Conservation (phyloP, 2,329 filamentous ascomycete species). For the Tolypocladium ovalisporum region DNA sequence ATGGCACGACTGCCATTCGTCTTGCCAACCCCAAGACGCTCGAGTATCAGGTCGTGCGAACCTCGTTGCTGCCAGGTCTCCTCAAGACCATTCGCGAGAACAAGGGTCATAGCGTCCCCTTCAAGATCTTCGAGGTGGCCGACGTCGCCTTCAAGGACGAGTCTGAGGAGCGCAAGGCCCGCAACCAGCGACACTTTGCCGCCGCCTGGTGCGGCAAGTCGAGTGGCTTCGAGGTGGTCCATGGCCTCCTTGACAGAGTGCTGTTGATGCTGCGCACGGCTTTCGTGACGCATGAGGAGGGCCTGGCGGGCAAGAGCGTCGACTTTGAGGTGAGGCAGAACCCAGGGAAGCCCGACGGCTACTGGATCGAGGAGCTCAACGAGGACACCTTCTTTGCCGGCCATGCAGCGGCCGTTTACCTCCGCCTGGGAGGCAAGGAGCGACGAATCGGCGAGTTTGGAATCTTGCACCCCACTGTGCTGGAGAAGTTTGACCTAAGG, state of each 20-base stretch:
- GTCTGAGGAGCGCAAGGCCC: slow-evolving; percentile 68
- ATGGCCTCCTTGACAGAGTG: slow-evolving; percentile 83
- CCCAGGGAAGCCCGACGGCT: slow-evolving; percentile 55
- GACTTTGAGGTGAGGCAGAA: slow-evolving; percentile 43
- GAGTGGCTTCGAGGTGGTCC: slow-evolving; percentile 89
- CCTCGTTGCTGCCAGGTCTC: slow-evolving; percentile 73
- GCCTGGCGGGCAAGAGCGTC: slow-evolving; percentile 38
- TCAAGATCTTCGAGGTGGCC: slow-evolving; percentile 85
- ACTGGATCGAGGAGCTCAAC: slow-evolving; percentile 91
- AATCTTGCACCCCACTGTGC: slow-evolving; percentile 82
- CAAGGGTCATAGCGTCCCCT: slow-evolving; percentile 76
- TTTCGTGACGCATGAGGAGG: slow-evolving; percentile 70
- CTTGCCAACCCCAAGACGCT: slow-evolving; percentile 88
- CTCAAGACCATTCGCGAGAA: slow-evolving; percentile 93
- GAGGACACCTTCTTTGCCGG: slow-evolving; percentile 88
- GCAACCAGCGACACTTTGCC: slow-evolving; percentile 93
- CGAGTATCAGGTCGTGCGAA: slow-evolving; percentile 89
- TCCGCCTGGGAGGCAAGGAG: slow-evolving; percentile 64
- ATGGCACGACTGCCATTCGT: slow-evolving; percentile 70
- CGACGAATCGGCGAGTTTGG: slow-evolving; percentile 80
- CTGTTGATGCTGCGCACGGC: slow-evolving; percentile 83
- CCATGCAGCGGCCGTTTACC: slow-evolving; percentile 74
- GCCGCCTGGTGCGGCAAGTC: slow-evolving; percentile 92
- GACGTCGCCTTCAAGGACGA: slow-evolving; percentile 90
- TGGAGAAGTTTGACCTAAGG: slow-evolving; percentile 88